phyloP scores from a whole-genome alignment of 2,329 filamentous ascomycete species.

The Neonectria punicea region DNA sequence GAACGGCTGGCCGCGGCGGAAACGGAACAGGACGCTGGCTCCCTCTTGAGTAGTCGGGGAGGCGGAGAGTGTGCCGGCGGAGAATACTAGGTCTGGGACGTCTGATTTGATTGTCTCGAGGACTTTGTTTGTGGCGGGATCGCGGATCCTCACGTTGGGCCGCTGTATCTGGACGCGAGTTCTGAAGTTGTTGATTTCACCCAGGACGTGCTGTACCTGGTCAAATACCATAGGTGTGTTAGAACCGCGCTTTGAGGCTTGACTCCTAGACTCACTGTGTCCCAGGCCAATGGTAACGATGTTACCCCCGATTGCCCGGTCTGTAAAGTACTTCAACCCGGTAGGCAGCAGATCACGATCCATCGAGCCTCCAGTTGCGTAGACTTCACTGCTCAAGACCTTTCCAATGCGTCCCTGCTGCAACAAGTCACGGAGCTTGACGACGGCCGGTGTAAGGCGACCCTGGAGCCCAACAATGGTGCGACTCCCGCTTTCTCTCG shows the following conservation, averaged over 20 bases:
- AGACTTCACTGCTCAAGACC: slow-evolving; percentile 61
- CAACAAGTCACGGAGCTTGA: slow-evolving; percentile 58
- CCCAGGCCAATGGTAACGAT: slow-evolving; percentile 54
- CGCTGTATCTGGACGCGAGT: slow-evolving; percentile 58
- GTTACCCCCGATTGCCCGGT: slow-evolving; percentile 59
- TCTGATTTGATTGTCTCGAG: slow-evolving; percentile 49
- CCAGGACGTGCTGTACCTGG: slow-evolving; percentile 56
- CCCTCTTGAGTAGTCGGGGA: slow-evolving; percentile 40
- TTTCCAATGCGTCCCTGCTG: slow-evolving; percentile 59
- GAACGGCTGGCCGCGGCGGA: slow-evolving; percentile 61
- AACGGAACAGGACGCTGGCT: slow-evolving; percentile 56
- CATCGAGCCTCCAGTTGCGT: slow-evolving; percentile 50
- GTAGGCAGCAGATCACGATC: slow-evolving; percentile 46
- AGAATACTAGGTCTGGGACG: slow-evolving; percentile 56
- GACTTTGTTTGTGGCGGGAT: slow-evolving; percentile 44
- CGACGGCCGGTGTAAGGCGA: slow-evolving; percentile 54
- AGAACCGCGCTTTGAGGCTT: background rate
- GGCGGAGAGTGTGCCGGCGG: slow-evolving; percentile 50
- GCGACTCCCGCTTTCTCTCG: slow-evolving; percentile 45
- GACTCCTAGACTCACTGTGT: slow-evolving; percentile 49
- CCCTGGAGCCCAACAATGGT: slow-evolving; percentile 65
- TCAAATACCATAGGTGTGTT: slow-evolving; percentile 53
- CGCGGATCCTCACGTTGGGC: slow-evolving; percentile 51
- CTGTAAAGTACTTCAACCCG: slow-evolving; percentile 59
- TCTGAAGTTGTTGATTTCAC: slow-evolving; percentile 53